Conservation (phyloP, 2,329 filamentous ascomycete genomes). For the Tolypocladium sp. region DNA sequence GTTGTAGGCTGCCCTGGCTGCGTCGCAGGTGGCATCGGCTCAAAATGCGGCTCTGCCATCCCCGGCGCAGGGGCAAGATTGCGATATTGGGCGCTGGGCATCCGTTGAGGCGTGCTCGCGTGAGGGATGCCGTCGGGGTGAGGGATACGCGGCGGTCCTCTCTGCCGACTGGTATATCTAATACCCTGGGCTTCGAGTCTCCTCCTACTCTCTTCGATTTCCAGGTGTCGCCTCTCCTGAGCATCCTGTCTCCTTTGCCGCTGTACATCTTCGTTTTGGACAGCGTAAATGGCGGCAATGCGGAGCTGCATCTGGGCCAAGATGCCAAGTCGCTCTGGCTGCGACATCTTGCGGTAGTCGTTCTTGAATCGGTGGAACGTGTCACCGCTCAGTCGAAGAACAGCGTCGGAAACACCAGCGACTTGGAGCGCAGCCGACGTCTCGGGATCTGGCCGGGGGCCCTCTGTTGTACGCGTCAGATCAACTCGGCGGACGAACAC, state of each 20-base stretch:
- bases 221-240: conserved; percentile 26
- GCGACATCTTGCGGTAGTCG: conserved; percentile 33
- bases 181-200: conserved; percentile 15
- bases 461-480: conserved; percentile 14
- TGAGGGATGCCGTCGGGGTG: conserved; percentile 7
- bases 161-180: conserved; percentile 11
- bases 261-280: conserved; percentile 34
- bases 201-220: conserved; percentile 24
- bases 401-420: conserved; percentile 27
- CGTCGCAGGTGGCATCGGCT: conserved; percentile 14
- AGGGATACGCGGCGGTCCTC: not conserved
- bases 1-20: conserved; percentile 14
- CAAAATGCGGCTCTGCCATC: conserved; percentile 18
- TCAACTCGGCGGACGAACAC: not conserved
- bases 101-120: conserved; percentile 8
- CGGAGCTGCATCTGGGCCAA: conserved; percentile 31
- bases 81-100: not conserved
- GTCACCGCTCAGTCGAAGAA: conserved; percentile 30
- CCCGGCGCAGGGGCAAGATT: conserved; percentile 10
- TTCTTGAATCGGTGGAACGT: conserved; percentile 34
- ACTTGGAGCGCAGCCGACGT: conserved; percentile 27
- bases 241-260: conserved; percentile 27
- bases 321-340: conserved; percentile 26
- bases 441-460: conserved; percentile 23
- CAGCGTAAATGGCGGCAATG: conserved; percentile 33